Evolutionary conservation across 2,329 filamentous ascomycete species (phyloP), one percentile per base, ranked within the genome.

Genomic region (Aspergillus sp.): DNA sequence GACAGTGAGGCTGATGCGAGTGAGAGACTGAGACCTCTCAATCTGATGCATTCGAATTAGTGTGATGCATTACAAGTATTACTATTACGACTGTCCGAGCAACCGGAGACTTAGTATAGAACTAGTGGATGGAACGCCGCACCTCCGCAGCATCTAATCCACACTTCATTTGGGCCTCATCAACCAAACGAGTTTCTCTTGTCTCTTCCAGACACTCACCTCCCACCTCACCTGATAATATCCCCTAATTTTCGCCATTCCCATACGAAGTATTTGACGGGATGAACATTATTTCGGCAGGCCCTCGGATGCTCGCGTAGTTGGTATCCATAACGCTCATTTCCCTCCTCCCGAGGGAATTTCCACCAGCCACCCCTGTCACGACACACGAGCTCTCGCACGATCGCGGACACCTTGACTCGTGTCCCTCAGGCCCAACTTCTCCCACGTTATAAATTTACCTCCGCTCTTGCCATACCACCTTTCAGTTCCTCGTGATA

Each of bases 351-450:
- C 41, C 20, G 18, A 63, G 60, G 64, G 66, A 63, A 63, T 66
- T 59, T 59, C 53, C 55, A 57, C 66, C 66, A 68, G 65, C 66
- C 66, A 64, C 62, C 57, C 18, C 38, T 50, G 26, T 44, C 49
- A 49, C 44, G 12, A 44, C 53, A 30, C 45, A 55, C 50, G 24
- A 56, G 45, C 34, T 22, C 32, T 43, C 32, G 17, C 51, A 52
- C 57, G 50, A 48, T 15, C 18, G 30, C 18, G 20, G 36, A 34
- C 24, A 55, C 49, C 22, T 32, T 36, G 11, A 53, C 56, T 57
- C 38, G 53, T 61, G 54, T 58, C 55, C 43, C 24, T 53, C 47
- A 20, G 39, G 9, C 11, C 26, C 26, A 30, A 30, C 26, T 38
- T 51, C 44, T 53, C 45, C n/a, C 41, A 43, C 38, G 24, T 42